Percentiles rank a stretch among this genome's conserved stretches.
These are phyloP conservation scores for Aspergillus luchuensis DNA, from an alignment of 2,329 filamentous ascomycete species.

Conservation along the genomic window DNA sequence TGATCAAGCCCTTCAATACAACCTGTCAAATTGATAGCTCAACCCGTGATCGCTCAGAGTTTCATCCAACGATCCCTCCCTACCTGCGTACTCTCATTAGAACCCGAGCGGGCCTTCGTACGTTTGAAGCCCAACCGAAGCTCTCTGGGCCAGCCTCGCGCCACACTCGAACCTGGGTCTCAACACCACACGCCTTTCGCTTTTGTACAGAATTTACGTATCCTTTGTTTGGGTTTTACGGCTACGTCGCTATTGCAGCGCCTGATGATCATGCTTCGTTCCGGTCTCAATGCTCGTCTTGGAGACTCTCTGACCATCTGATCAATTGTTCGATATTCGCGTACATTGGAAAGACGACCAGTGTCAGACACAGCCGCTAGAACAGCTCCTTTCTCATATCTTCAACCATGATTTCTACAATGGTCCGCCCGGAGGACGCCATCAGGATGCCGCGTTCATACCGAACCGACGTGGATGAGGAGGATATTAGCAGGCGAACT, in stretches of 20 bases:
- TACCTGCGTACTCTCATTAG: conserved; percentile 7
- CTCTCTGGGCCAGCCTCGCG: conserved; percentile 16
- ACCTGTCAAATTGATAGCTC: conserved; percentile 23
- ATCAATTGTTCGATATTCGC: conserved; percentile 16
- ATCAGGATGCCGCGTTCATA: conserved; percentile 36
- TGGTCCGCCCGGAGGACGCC: conserved; percentile 43
- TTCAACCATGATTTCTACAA: conserved; percentile 35
- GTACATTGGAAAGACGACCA: background rate
- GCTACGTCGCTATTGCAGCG: conserved; percentile 12
- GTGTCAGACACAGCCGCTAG: background rate
- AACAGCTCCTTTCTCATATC: conserved; percentile 2
- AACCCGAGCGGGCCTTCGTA: conserved; percentile 12
- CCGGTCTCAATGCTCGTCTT: conserved; percentile 15
- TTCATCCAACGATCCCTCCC: conserved; percentile 8
- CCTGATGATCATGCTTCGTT: conserved; percentile 26
- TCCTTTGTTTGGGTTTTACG: background rate
- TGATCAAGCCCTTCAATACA: conserved; percentile 11
- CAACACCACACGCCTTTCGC: background rate
- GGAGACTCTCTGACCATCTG: conserved; percentile 18
- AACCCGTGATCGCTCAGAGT: conserved; percentile 8
- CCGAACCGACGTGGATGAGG: conserved; percentile 37
- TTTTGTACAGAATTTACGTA: background rate
- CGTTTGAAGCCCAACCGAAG: conserved; percentile 19
- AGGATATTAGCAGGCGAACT: conserved; percentile 28
- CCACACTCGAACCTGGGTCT: conserved; percentile 7